Evolutionary conservation across 1,284 basidiomycete genomes (phyloP).

Genomic region (Veloboletus limbatus): DNA sequence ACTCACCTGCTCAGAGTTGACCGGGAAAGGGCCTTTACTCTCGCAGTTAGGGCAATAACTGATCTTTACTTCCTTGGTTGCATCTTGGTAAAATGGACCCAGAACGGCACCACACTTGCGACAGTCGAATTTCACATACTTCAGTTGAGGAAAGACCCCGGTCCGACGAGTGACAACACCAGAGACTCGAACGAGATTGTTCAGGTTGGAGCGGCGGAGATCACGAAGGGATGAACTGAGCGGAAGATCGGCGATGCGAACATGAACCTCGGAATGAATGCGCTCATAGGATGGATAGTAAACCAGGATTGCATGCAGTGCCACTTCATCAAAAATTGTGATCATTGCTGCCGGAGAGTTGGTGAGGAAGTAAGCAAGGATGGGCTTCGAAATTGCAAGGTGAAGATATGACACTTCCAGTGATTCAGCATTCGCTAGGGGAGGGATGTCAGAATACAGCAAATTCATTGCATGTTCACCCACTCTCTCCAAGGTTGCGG

Average conservation of each 20-base stretch:
- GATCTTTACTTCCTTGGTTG: constrained; percentile 90
- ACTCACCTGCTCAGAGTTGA: constrained; percentile 91
- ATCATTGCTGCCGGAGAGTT: constrained; percentile 95
- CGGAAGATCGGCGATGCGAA: constrained; percentile 93
- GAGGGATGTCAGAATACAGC: constrained; percentile 11
- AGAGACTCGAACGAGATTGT: constrained; percentile 92
- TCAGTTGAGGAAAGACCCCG: constrained; percentile 97
- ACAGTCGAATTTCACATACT: constrained; percentile 99
- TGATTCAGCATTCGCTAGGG: constrained; percentile 89
- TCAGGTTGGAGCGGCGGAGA: constrained; percentile 88
- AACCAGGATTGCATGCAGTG: constrained; percentile 89
- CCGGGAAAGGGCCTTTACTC: constrained; percentile 90
- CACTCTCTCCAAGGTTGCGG: constrained; percentile 91
- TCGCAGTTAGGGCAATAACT: constrained; percentile 94
- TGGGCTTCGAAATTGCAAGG: constrained; percentile 86
- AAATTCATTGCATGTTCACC: constrained; percentile 31
- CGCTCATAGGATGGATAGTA: constrained; percentile 97
- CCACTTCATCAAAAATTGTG: constrained; percentile 93
- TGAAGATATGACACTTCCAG: constrained; percentile 96
- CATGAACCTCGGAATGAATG: constrained; percentile 97
- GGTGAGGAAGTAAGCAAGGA: constrained; percentile 95
- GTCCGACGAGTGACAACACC: constrained; percentile 97
- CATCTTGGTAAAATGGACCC: constrained; percentile 98
- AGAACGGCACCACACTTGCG: constrained; percentile 87
- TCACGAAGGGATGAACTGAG: constrained; percentile 89